phyloP scores from a whole-genome alignment of 352 stramenopile genomes.

The Phytopythium montanum region DNA sequence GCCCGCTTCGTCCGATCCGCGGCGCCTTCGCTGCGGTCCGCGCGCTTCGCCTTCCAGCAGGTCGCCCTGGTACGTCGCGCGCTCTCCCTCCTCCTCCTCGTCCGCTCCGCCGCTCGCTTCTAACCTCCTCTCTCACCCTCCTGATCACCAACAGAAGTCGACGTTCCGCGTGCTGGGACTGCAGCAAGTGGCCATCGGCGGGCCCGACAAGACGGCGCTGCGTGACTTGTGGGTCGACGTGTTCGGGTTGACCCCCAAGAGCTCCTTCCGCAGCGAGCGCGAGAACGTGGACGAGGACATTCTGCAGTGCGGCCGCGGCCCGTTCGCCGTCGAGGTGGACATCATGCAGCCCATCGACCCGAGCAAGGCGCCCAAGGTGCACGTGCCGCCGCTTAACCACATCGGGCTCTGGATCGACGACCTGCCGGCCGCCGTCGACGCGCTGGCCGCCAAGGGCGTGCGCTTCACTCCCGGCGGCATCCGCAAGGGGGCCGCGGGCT shows the following conservation, averaged over 20 bases:
- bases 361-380: constrained; percentile 91
- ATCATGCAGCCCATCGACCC: constrained; percentile 97
- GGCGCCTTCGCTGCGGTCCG: not conserved
- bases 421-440: constrained; percentile 88
- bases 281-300: constrained; percentile 99
- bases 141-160: constrained; percentile 27
- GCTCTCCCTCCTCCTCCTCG: not conserved
- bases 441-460: constrained; percentile 91
- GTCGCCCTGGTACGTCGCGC: not conserved
- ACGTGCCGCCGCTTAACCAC: constrained; percentile 97
- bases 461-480: constrained; percentile 97
- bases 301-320: constrained; percentile 87
- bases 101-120: not conserved
- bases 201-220: constrained; percentile 85
- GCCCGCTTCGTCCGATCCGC: not conserved
- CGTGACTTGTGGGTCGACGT: constrained; percentile 82
- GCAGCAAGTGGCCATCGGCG: constrained; percentile 97
- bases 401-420: constrained; percentile 98
- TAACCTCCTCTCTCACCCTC: not conserved
- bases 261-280: constrained; percentile 72
- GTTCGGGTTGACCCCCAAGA: constrained; percentile 71
- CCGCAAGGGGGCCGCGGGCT: constrained; percentile 94
- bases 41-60: constrained; percentile 3
- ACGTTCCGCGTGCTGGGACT: constrained; percentile 95
- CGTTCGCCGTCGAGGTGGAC: constrained; percentile 96